A percentile compares a stretch with the other conserved stretches of the same genome.
Conservation (phyloP, 495 filamentous ascomycete genomes). For the Aspergillus affinis region DNA sequence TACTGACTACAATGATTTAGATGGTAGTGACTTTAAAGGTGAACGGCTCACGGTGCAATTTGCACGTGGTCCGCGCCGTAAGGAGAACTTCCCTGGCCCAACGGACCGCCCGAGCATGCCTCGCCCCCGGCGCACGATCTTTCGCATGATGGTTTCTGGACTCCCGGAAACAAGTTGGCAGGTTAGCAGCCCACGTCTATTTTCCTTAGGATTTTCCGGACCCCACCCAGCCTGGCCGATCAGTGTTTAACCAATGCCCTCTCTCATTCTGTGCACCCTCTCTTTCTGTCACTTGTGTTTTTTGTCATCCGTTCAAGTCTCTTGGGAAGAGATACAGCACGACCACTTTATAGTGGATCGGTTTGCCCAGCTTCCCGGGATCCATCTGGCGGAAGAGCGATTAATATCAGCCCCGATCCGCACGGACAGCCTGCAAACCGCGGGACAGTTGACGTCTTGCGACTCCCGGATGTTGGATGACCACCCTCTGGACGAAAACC, state of each 20-base stretch:
- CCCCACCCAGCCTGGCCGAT: conserved; percentile 22
- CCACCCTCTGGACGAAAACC: conserved; percentile 11
- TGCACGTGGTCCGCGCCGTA: conserved; percentile 87
- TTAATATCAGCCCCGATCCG: not conserved
- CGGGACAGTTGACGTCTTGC: not conserved
- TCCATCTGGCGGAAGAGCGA: not conserved
- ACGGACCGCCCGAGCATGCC: conserved; percentile 71
- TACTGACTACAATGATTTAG: conserved; percentile 45
- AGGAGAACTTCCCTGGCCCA: conserved; percentile 68
- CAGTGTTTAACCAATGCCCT: conserved; percentile 37
- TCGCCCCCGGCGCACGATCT: conserved; percentile 89
- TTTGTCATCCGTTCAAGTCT: conserved; percentile 22
- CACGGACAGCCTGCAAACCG: not conserved
- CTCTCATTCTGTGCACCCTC: conserved; percentile 8
- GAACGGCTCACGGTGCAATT: conserved; percentile 97
- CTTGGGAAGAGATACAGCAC: conserved; percentile 23
- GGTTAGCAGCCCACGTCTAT: conserved; percentile 79
- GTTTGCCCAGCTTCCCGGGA: conserved; percentile 19
- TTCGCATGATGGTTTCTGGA: conserved; percentile 95
- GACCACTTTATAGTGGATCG: conserved; percentile 14
- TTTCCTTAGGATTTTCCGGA: conserved; percentile 46
- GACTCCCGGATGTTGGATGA: not conserved
- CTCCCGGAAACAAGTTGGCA: conserved; percentile 99
- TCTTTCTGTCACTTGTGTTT: conserved; percentile 14
- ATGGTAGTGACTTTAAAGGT: conserved; percentile 97